phyloP scores from a whole-genome alignment of 257 asterid species.

The Solanum sejunctum region DNA sequence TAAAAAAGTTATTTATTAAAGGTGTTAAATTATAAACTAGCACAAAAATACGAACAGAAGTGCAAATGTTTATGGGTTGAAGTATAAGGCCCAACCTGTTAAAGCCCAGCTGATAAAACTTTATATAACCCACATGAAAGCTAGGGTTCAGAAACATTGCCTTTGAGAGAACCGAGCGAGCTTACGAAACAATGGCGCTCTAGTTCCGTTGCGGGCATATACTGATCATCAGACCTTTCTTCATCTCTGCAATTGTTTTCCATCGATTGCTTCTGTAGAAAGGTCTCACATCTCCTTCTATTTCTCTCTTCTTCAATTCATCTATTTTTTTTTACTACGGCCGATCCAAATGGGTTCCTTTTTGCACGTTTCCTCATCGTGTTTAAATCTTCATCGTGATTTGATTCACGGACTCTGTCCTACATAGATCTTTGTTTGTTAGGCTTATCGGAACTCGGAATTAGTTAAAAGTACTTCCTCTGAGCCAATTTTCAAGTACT shows the following conservation, averaged over 20 bases:
- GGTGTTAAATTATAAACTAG: too few relatives aligned
- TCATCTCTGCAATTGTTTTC: neutral
- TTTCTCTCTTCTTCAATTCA: too few relatives aligned
- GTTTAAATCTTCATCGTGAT: neutral
- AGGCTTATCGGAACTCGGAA: too few relatives aligned
- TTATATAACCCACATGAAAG: neutral
- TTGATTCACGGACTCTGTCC: conserved; percentile 17
- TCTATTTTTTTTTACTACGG: neutral
- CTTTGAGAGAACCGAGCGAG: conserved; percentile 46
- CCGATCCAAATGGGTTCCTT: conserved; percentile 71
- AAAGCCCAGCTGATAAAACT: neutral
- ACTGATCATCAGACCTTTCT: conserved; percentile 2
- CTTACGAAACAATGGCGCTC: conserved; percentile 22
- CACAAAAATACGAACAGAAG: too few relatives aligned
- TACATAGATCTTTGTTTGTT: conserved; percentile 4
- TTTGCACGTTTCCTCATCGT: conserved; percentile 13
- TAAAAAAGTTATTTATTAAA: too few relatives aligned
- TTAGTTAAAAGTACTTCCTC: too few relatives aligned
- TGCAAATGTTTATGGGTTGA: neutral
- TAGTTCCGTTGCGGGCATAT: conserved; percentile 79
- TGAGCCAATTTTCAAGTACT: too few relatives aligned
- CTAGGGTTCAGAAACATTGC: conserved; percentile 33
- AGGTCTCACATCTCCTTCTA: conserved; percentile 14
- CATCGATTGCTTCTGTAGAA: neutral
- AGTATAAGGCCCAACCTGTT: neutral